Conservation (phyloP, 1,284 basidiomycete species). For the Ganoderma sinense region DNA sequence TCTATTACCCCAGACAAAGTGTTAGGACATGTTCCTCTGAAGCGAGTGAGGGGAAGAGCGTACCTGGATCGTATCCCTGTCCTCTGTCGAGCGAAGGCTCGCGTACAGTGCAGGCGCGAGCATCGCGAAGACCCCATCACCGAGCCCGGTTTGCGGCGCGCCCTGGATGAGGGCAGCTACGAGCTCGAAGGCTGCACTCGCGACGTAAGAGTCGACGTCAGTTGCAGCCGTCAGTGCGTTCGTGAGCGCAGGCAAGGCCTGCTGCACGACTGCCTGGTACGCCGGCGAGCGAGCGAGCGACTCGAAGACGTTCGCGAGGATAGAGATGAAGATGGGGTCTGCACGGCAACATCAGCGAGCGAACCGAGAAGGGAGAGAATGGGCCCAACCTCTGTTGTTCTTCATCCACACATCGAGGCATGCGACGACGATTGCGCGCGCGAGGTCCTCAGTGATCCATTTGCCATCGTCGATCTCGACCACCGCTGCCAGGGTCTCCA, state of each 20-base stretch:
- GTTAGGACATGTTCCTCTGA: neutral
- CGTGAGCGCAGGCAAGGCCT: constrained; percentile 78
- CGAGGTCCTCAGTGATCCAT: constrained; percentile 73
- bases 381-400: constrained; percentile 75
- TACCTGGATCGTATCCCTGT: constrained; percentile 87
- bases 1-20: constrained; percentile 50
- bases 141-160: constrained; percentile 70
- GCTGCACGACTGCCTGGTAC: constrained; percentile 76
- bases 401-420: constrained; percentile 84
- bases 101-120: constrained; percentile 81
- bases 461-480: constrained; percentile 76
- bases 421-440: constrained; percentile 68
- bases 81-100: constrained; percentile 72
- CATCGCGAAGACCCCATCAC: constrained; percentile 77
- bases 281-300: constrained; percentile 70
- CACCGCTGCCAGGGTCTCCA: constrained; percentile 86
- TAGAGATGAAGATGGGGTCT: constrained; percentile 92
- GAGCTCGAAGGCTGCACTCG: constrained; percentile 84
- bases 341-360: too few relatives aligned
- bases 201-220: constrained; percentile 73
- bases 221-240: constrained; percentile 66
- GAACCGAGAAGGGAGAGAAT: constrained; percentile 1
- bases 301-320: constrained; percentile 85
- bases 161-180: constrained; percentile 76
- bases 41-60: constrained; percentile 15